Percentiles rank a stretch among this genome's conserved stretches.
These are phyloP conservation scores for Komagataella populi DNA, from an alignment of 805 yeast species.

Conservation along the genomic window DNA sequence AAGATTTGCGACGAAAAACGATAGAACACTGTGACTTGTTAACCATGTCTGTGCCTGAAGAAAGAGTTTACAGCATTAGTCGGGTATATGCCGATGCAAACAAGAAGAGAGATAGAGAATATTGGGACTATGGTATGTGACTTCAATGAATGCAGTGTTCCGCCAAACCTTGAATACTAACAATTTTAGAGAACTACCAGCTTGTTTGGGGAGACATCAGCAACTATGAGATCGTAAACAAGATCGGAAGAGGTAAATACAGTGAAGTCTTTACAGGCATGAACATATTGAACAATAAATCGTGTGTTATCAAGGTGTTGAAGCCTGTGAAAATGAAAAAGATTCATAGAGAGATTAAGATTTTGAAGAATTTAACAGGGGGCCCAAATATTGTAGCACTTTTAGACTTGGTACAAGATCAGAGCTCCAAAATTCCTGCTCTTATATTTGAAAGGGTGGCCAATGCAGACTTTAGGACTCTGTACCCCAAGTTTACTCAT, in stretches of 20 bases:
- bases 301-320: constrained; percentile 76
- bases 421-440: constrained; percentile 73
- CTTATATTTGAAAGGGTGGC: constrained; percentile 74
- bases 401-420: constrained; percentile 72
- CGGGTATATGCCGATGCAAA: constrained; percentile 71
- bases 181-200: constrained; percentile 33
- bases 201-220: constrained; percentile 46
- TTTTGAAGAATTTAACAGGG: constrained; percentile 70
- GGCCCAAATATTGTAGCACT: constrained; percentile 74
- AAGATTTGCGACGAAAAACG: not conserved
- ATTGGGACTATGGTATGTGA: constrained; percentile 55
- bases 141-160: not conserved
- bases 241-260: constrained; percentile 88
- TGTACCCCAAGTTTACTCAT: constrained; percentile 69
- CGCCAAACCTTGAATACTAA: not conserved
- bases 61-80: constrained; percentile 6
- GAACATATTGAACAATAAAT: constrained; percentile 45
- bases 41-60: constrained; percentile 1
- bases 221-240: constrained; percentile 54
- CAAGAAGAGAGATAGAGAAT: constrained; percentile 48
- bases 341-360: constrained; percentile 80
- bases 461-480: constrained; percentile 68
- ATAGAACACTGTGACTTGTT: not conserved
- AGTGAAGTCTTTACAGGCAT: constrained; percentile 90
- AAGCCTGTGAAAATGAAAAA: constrained; percentile 91